Conservation (phyloP, 2,329 filamentous ascomycete genomes). For the Trichoderma simmonsii region DNA sequence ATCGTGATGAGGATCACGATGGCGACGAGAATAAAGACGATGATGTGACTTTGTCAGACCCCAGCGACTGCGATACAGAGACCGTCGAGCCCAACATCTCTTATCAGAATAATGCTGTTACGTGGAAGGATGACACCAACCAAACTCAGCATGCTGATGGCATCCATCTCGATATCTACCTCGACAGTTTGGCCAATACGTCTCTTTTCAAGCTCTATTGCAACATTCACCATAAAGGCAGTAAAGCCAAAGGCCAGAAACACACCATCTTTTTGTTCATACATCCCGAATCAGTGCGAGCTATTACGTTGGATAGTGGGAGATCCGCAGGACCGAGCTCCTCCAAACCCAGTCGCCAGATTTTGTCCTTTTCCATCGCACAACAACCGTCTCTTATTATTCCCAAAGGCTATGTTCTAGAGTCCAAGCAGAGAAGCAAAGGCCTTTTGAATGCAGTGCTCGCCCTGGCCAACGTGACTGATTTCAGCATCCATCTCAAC, state of each 20-base stretch:
- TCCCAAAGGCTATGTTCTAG: neutral
- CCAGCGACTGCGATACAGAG: neutral
- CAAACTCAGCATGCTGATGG: neutral
- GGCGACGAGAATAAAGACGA: neutral
- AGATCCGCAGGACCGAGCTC: neutral
- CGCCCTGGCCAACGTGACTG: neutral
- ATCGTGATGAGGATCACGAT: neutral
- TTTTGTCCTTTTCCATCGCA: neutral
- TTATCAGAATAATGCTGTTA: neutral
- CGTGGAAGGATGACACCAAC: neutral
- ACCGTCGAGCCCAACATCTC: neutral
- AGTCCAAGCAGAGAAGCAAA: neutral
- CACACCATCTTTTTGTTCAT: slow-evolving; percentile 2
- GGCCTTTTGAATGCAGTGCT: neutral
- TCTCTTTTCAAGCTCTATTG: neutral
- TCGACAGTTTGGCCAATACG: neutral
- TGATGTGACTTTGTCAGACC: neutral
- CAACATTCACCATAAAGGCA: neutral
- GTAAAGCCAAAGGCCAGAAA: neutral
- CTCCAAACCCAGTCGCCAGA: neutral
- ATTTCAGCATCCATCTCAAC: neutral
- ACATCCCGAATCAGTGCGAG: neutral
- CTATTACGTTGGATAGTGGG: neutral
- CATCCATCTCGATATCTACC: neutral
- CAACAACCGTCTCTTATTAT: neutral